A percentile compares a stretch with the other conserved stretches of the same genome.
These are phyloP conservation scores for Ogataea dorogensis DNA, from an alignment of 805 yeast genomes.

Conservation along the genomic window DNA sequence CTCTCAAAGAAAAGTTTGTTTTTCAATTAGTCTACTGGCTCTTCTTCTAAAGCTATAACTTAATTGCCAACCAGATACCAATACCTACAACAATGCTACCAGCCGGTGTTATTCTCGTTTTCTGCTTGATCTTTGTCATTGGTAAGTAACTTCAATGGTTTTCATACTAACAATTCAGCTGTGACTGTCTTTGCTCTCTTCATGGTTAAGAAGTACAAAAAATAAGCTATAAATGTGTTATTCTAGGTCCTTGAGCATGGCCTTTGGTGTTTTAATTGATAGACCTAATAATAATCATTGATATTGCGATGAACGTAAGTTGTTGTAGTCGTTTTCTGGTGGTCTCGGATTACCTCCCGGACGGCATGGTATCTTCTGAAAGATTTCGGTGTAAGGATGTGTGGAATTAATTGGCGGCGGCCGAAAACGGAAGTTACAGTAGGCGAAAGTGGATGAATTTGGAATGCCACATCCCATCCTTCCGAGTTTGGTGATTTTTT, in stretches of 20 bases:
- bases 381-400: slow-evolving; percentile 10
- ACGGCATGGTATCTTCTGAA: no score
- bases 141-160: slow-evolving; percentile 23
- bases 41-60: slow-evolving; percentile 9
- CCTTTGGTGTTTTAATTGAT: slow-evolving; percentile 8
- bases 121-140: slow-evolving; percentile 50
- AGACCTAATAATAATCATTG: slow-evolving; percentile 12
- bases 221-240: slow-evolving; percentile 22
- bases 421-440: slow-evolving; percentile 8
- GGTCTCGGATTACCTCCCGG: not conserved
- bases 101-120: slow-evolving; percentile 65
- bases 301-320: slow-evolving; percentile 2
- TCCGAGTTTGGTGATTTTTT: slow-evolving; percentile 23
- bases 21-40: slow-evolving; percentile 11
- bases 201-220: slow-evolving; percentile 35
- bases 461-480: slow-evolving; percentile 18
- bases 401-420: no score
- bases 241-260: slow-evolving; percentile 6
- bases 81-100: slow-evolving; percentile 47
- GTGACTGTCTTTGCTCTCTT: slow-evolving; percentile 30
- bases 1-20: slow-evolving; percentile 10
- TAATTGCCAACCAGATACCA: slow-evolving; percentile 13
- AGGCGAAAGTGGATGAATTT: slow-evolving; percentile 15
- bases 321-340: not conserved
- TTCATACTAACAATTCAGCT: slow-evolving; percentile 20